phyloP scores from a whole-genome alignment of 2,329 filamentous ascomycete genomes.

The Catunica adiposa region DNA sequence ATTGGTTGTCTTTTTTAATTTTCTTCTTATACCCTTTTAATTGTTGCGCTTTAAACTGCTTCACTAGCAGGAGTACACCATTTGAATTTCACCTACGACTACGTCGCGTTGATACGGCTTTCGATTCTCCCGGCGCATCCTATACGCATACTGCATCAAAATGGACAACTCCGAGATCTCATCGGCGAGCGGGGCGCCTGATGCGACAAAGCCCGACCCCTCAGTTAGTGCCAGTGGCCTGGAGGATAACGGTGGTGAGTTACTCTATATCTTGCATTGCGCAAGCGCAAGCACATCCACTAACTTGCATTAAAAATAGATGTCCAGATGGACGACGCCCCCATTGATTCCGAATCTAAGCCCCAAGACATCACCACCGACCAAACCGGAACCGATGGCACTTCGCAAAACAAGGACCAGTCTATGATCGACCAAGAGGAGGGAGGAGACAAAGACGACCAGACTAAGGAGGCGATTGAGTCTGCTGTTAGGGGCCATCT shows the following conservation, averaged over 20 bases:
- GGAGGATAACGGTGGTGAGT: conserved; percentile 14
- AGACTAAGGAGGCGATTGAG: conserved; percentile 69
- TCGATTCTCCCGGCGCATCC: neutral
- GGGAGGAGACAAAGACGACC: conserved; percentile 39
- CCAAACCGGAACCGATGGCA: conserved; percentile 50
- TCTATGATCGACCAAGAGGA: conserved; percentile 33
- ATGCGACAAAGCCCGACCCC: conserved; percentile 1
- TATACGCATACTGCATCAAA: neutral
- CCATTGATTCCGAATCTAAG: conserved; percentile 35
- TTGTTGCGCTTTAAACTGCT: neutral
- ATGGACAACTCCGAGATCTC: conserved; percentile 9
- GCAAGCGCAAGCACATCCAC: neutral
- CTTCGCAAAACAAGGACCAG: conserved; percentile 26
- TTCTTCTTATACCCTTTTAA: neutral
- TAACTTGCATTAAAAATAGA: conserved; percentile 26
- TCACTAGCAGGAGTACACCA: neutral
- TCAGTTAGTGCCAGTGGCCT: neutral
- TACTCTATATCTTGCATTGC: neutral
- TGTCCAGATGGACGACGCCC: conserved; percentile 44
- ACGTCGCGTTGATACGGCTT: too few species aligned
- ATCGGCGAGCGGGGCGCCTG: neutral
- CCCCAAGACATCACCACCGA: conserved; percentile 45
- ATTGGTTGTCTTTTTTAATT: neutral
- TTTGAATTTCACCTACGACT: too few species aligned
- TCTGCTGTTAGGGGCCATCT: conserved; percentile 80